Evolutionary conservation across 2,329 filamentous ascomycete genomes (phyloP).

Genomic region (Aspergillus quadricinctus): DNA sequence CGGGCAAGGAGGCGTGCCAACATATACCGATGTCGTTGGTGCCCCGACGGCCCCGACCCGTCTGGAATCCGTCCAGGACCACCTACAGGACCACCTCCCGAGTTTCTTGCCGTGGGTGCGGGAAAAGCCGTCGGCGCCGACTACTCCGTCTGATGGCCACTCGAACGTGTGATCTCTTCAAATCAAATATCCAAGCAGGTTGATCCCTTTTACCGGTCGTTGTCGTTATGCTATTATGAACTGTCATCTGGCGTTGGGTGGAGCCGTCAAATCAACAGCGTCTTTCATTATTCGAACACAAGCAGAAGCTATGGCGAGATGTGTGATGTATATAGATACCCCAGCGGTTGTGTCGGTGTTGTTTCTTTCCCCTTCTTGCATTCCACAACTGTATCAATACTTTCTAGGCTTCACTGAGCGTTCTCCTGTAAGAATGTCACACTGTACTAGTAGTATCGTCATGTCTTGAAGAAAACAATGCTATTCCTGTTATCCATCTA

Average conservation of each 20-base stretch:
- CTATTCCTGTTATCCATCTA: not conserved
- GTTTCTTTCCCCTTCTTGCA: not conserved
- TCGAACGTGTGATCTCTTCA: not conserved
- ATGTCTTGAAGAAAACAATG: not conserved
- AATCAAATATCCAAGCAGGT: not conserved
- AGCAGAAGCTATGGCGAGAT: not conserved
- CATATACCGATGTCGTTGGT: constrained; percentile 34
- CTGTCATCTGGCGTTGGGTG: not conserved
- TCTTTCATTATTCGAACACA: not conserved
- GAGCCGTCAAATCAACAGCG: not conserved
- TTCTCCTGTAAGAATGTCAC: not conserved
- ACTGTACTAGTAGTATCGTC: not conserved
- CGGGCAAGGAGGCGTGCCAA: constrained; percentile 30
- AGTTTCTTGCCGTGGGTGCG: constrained; percentile 26
- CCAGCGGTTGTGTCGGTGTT: constrained; percentile 5
- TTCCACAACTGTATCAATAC: not conserved
- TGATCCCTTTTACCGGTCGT: not conserved
- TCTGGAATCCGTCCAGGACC: constrained; percentile 33
- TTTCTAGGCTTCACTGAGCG: not conserved
- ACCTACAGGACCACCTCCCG: constrained; percentile 24
- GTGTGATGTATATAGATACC: constrained; percentile 20
- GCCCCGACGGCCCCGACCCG: constrained; percentile 35
- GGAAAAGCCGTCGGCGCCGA: constrained; percentile 21
- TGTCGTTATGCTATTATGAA: not conserved
- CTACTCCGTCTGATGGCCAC: constrained; percentile 19